These are phyloP conservation scores for Cenchrus americanus DNA, from an alignment of 176 grass and related monocot genomes.

Conservation along the genomic window DNA sequence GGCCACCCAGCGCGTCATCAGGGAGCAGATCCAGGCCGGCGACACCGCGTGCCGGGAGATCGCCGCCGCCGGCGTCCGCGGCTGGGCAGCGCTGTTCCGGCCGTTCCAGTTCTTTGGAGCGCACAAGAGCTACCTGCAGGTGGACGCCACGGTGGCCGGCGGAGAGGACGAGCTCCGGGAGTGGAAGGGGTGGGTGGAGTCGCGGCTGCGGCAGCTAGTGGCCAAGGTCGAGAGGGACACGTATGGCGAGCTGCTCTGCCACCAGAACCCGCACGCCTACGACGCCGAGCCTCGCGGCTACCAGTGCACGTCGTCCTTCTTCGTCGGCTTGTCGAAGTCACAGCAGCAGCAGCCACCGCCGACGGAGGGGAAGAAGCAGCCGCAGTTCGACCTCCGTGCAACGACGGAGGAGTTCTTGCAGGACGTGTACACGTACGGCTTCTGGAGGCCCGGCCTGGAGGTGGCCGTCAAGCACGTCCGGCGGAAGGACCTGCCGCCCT, in stretches of 20 bases:
- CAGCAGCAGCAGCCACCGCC: not conserved
- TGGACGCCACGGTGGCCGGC: conserved; percentile 60
- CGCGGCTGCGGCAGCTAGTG: conserved; percentile 70
- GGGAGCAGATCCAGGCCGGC: conserved; percentile 62
- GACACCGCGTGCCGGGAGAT: conserved; percentile 66
- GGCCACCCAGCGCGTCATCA: conserved; percentile 71
- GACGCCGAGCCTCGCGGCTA: conserved; percentile 42
- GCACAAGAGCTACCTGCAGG: conserved; percentile 86
- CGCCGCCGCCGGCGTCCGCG: conserved; percentile 35
- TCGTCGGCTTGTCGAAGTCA: conserved; percentile 66
- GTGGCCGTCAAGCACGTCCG: conserved; percentile 66
- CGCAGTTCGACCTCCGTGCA: conserved; percentile 73
- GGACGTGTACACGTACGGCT: conserved; percentile 66
- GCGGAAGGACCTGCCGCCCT: conserved; percentile 68
- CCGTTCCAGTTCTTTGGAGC: conserved; percentile 66
- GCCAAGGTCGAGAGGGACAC: conserved; percentile 75
- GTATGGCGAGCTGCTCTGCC: conserved; percentile 65
- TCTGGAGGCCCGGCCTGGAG: conserved; percentile 75
- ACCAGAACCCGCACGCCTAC: conserved; percentile 67
- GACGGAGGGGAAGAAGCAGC: conserved; percentile 4
- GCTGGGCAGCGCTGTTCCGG: conserved; percentile 65
- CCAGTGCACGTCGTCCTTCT: conserved; percentile 60
- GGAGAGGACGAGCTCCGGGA: conserved; percentile 57
- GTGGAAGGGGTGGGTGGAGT: conserved; percentile 95
- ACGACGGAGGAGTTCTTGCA: conserved; percentile 69